Evolutionary conservation across 2,329 filamentous ascomycete genomes (phyloP), one percentile per base, ranked within the genome.

Genomic region (Verticillium alfalfae): DNA sequence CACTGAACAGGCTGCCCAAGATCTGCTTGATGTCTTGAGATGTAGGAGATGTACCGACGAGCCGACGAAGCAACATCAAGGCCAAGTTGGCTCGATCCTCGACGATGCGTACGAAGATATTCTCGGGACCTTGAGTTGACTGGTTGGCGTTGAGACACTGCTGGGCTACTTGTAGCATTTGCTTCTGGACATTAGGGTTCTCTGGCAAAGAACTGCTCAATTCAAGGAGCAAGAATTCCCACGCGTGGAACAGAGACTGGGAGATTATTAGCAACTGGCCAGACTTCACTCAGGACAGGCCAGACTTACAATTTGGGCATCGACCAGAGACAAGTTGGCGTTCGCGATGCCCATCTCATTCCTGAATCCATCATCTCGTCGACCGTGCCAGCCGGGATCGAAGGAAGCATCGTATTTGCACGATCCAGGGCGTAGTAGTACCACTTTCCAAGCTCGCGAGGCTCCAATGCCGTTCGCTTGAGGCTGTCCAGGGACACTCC

Each of bases 271-370:
- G 39, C 18, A 16, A n/a, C 34, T 37, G 36, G 13, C 36, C 6
- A 22, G 10, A 38, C 22, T 13, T 22, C 4, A 15, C 13, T 41
- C n/a, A 26, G 1, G 34, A 52, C 22, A 6, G 52, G 26, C 34
- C 45, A 45, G 39, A 79, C 88, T 76, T 80, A 91, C 88, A 66
- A 95, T 88, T 78, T 99, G 93, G 31, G 94, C 91, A 73, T 98
- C 93, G 38, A 99, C 92, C 38, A 97, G 81, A 31, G 93, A 96
- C 59, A 99, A 75, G 73, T 99, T 98, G 65, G 90, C 79, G 73
- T 99, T 99, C 52, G 94, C 95, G 64, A 88, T 87, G 69, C 88
- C 85, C 76, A 99, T 89, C 72, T 99, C 95, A 57, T 85, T 84
- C 64, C 85, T 84, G 75, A 96, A 96, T 0, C 93, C 93, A 68